A percentile compares a stretch with the other conserved stretches of the same genome.
phyloP scores from a whole-genome alignment of 257 asterid genomes.

The Ehretia macrophylla region DNA sequence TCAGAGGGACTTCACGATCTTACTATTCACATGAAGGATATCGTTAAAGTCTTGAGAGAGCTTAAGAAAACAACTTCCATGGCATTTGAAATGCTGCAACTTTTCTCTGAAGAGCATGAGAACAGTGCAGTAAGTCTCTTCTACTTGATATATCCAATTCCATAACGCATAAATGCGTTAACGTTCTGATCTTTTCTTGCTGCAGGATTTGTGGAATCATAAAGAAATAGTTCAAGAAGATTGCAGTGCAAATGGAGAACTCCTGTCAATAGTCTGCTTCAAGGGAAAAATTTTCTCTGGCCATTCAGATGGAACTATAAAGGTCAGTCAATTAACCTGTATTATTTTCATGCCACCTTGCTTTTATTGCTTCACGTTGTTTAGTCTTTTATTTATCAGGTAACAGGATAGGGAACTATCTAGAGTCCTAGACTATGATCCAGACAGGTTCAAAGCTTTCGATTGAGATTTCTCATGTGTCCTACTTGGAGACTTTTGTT shows the following conservation, averaged over 20 bases:
- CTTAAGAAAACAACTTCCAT: conserved; percentile 54
- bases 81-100: conserved; percentile 69
- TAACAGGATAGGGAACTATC: too few species aligned
- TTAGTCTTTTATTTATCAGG: background rate
- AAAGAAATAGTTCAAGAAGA: conserved; percentile 53
- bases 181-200: conserved; percentile 10
- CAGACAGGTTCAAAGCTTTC: too few species aligned
- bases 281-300: conserved; percentile 61
- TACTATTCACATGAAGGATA: conserved; percentile 55
- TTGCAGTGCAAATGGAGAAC: conserved; percentile 70
- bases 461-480: too few species aligned
- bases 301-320: conserved; percentile 79
- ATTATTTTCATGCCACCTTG: background rate
- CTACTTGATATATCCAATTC: background rate
- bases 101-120: conserved; percentile 66
- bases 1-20: conserved; percentile 74
- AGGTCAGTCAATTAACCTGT: conserved; percentile 35
- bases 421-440: too few species aligned
- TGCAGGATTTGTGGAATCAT: conserved; percentile 77
- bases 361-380: background rate
- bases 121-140: conserved; percentile 54
- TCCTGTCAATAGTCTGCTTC: conserved; percentile 48
- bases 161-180: background rate
- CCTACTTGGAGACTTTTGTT: too few species aligned
- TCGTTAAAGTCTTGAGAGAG: conserved; percentile 69